These are phyloP conservation scores for Drechslerella dactyloides DNA, from an alignment of 2,329 filamentous ascomycete species.

Conservation along the genomic window DNA sequence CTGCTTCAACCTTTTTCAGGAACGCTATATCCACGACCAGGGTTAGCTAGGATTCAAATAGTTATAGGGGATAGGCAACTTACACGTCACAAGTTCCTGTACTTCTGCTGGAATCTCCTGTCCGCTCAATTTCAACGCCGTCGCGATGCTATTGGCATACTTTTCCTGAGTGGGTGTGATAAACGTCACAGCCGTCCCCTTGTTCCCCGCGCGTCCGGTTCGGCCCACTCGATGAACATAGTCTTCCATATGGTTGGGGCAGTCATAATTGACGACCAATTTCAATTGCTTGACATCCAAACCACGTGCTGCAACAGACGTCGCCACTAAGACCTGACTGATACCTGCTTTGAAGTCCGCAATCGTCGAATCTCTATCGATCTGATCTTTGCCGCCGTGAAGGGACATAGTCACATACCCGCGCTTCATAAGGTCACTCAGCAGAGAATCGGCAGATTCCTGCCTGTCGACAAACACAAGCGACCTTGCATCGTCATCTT, in stretches of 20 bases:
- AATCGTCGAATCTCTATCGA: slow-evolving; percentile 98
- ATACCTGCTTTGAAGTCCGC: slow-evolving; percentile 99
- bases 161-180: slow-evolving; percentile 90
- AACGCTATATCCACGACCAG: slow-evolving; percentile 63
- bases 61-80: slow-evolving; percentile 18
- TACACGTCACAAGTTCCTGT: slow-evolving; percentile 65
- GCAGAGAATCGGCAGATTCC: slow-evolving; percentile 79
- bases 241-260: slow-evolving; percentile 90
- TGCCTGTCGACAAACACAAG: slow-evolving; percentile 75
- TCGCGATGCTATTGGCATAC: slow-evolving; percentile 84
- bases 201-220: slow-evolving; percentile 94
- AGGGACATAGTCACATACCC: slow-evolving; percentile 69
- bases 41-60: slow-evolving; percentile 1
- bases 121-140: slow-evolving; percentile 89
- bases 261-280: slow-evolving; percentile 84
- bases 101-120: slow-evolving; percentile 77
- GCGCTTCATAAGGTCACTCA: slow-evolving; percentile 55
- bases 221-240: slow-evolving; percentile 94
- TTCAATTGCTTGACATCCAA: slow-evolving; percentile 99
- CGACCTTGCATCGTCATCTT: slow-evolving; percentile 86
- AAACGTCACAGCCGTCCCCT: slow-evolving; percentile 92
- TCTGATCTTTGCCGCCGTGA: slow-evolving; percentile 98
- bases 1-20: slow-evolving; percentile 87
- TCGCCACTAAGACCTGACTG: slow-evolving; percentile 99
- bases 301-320: slow-evolving; percentile 99